These are phyloP conservation scores for Lachnellula hyalina DNA, from an alignment of 2,329 filamentous ascomycete species.

Conservation along the genomic window DNA sequence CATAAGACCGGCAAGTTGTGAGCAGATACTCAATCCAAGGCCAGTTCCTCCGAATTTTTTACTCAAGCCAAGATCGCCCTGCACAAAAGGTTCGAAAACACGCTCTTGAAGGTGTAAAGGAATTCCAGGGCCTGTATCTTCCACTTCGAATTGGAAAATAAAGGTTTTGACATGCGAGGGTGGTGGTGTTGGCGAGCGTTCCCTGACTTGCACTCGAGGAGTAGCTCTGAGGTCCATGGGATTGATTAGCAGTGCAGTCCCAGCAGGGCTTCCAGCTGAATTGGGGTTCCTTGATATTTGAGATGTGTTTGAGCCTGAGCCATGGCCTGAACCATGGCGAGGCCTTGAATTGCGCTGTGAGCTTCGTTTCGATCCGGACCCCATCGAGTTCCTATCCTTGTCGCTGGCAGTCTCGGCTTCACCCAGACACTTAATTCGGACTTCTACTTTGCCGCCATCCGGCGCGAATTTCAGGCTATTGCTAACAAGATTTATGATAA, in stretches of 20 bases:
- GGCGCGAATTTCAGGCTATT: slow-evolving; percentile 92
- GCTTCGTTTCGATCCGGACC: slow-evolving; percentile 28
- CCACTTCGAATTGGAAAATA: slow-evolving; percentile 80
- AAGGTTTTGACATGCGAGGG: slow-evolving; percentile 60
- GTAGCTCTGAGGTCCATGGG: slow-evolving; percentile 43
- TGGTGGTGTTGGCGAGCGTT: slow-evolving; percentile 55
- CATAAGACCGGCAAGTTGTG: slow-evolving; percentile 80
- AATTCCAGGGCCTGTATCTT: slow-evolving; percentile 85
- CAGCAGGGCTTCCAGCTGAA: slow-evolving; percentile 30
- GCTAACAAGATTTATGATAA: slow-evolving; percentile 89
- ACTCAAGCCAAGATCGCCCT: slow-evolving; percentile 83
- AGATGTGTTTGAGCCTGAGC: slow-evolving; percentile 39
- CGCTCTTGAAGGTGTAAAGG: slow-evolving; percentile 69
- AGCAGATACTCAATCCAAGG: slow-evolving; percentile 81
- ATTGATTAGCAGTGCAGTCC: slow-evolving; percentile 57
- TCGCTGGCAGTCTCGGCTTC: slow-evolving; percentile 37
- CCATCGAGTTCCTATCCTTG: slow-evolving; percentile 25
- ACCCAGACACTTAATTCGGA: slow-evolving; percentile 69
- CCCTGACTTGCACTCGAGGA: slow-evolving; percentile 38
- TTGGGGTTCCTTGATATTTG: slow-evolving; percentile 39
- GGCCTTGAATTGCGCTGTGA: slow-evolving; percentile 23
- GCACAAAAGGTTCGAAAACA: slow-evolving; percentile 92
- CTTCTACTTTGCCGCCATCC: slow-evolving; percentile 64
- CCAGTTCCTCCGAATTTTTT: slow-evolving; percentile 90
- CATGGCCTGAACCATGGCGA: slow-evolving; percentile 25